Evolutionary conservation across 306 rosid species (phyloP).

Genomic region (Vigna mungo): DNA sequence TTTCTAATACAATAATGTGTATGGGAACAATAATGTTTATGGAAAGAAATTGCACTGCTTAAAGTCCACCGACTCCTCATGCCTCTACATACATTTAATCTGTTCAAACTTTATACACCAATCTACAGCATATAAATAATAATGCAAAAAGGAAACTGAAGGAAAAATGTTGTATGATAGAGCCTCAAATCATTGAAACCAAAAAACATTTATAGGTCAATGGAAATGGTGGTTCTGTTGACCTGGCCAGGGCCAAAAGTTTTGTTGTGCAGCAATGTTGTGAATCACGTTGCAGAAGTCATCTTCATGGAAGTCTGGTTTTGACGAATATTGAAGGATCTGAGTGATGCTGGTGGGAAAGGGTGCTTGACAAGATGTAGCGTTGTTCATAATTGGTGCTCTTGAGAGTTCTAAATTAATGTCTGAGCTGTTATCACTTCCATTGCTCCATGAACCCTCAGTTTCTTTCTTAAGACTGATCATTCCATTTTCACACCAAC

Average conservation of each 20-base stretch:
- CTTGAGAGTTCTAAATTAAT: conserved; percentile 71
- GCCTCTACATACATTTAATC: conserved; percentile 32
- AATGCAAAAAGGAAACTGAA: neutral
- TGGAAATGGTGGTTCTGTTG: conserved; percentile 62
- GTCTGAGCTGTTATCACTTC: conserved; percentile 68
- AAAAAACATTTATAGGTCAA: conserved; percentile 42
- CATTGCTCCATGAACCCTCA: conserved; percentile 78
- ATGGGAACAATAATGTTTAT: conserved; percentile 31
- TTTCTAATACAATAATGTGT: conserved; percentile 32
- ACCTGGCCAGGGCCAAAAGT: conserved; percentile 75
- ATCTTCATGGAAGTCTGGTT: conserved; percentile 49
- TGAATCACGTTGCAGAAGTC: conserved; percentile 70
- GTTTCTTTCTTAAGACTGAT: conserved; percentile 61
- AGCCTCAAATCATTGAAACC: neutral
- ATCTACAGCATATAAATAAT: conserved; percentile 41
- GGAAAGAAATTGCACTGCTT: conserved; percentile 46
- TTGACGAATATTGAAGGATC: conserved; percentile 52
- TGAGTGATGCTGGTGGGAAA: conserved; percentile 64
- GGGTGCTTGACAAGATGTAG: conserved; percentile 53
- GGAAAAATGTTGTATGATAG: conserved; percentile 13
- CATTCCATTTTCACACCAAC: conserved; percentile 46
- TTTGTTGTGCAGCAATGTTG: conserved; percentile 63
- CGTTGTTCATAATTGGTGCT: conserved; percentile 50
- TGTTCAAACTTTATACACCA: conserved; percentile 59
- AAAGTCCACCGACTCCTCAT: conserved; percentile 46